Conservation (phyloP, 345 rosid genomes). For the Aquilaria sinensis region DNA sequence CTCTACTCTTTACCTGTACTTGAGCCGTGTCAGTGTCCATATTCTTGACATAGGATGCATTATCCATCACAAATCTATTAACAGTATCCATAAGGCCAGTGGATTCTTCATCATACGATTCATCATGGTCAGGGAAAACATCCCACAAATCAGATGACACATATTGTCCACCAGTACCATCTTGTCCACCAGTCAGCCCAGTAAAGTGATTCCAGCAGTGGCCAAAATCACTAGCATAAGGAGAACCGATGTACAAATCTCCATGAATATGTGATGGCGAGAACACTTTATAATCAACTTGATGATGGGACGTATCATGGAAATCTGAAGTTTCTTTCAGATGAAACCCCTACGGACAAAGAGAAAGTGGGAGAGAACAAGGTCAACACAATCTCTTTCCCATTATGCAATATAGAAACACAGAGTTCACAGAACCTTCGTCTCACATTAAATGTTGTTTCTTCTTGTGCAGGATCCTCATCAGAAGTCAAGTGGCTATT, state of each 20-base stretch:
- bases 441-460: slow-evolving; percentile 37
- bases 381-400: neutral
- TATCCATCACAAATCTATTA: slow-evolving; percentile 21
- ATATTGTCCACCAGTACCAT: slow-evolving; percentile 55
- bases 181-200: slow-evolving; percentile 36
- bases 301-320: slow-evolving; percentile 22
- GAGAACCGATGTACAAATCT: slow-evolving; percentile 44
- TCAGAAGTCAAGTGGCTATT: slow-evolving; percentile 48
- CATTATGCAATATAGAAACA: too few relatives aligned
- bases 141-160: slow-evolving; percentile 39
- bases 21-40: slow-evolving; percentile 23
- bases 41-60: slow-evolving; percentile 18
- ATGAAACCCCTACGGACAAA: slow-evolving; percentile 32
- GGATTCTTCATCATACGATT: slow-evolving; percentile 39
- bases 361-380: neutral
- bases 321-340: slow-evolving; percentile 18
- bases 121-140: slow-evolving; percentile 40
- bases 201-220: slow-evolving; percentile 19
- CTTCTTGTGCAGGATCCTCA: slow-evolving; percentile 37
- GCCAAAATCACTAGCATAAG: slow-evolving; percentile 70
- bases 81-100: slow-evolving; percentile 24
- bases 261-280: slow-evolving; percentile 33
- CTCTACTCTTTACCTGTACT: slow-evolving; percentile 31
- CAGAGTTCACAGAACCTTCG: neutral
- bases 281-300: slow-evolving; percentile 36